Base-by-base conservation (phyloP, 2,329 filamentous ascomycete genomes). In the Fusarium praegraminearum region DNA sequence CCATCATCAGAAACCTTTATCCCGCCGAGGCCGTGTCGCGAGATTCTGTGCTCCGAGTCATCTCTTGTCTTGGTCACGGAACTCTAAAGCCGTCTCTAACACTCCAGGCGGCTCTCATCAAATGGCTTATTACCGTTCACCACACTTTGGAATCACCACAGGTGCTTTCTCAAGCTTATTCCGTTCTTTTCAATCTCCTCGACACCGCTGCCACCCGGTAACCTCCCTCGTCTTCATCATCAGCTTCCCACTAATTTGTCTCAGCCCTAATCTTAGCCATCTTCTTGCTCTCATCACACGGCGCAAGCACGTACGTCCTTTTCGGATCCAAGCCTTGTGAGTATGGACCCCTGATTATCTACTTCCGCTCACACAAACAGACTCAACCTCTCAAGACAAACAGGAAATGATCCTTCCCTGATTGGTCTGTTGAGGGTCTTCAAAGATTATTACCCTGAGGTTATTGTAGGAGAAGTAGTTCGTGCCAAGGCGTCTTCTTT, bases 371-470 rank as follows among this genome's bases (percentile, higher is more conserved):
- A 74, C 47, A 26, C 5, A 10, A 3, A 16, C 12, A 90, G 88
- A 51, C 81, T 91, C 67, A 82, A 83, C 38, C 77, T 90, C 35
- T 86, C 87, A 4, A 80, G 88, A 44, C 86, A 89, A 73, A 86
- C 84, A 7, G 90, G 90, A 20, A 91, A 92, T 74, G 93, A 97
- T 58, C 91, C 90, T 50, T 86, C 89, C 53, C 82, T 97, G 36
- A 85, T 91, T 38, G 92, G 92, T 5, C 83, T 97, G 20, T 82
- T 97, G 51, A 87, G 91, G 57, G 89, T 95, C n/a, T 97, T 91
- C 82, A 96, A 96, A 76, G 93, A 95, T 77, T 97, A 95, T 78
- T 97, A 95, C 74, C 93, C 93, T 0, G 93, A 97, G 77, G 93
- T 97, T 57, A 93, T 97, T 62, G 86, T 95, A 16, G 92, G 91